phyloP scores from a whole-genome alignment of 139 green algal genomes.

The Chlorella ohadii region DNA sequence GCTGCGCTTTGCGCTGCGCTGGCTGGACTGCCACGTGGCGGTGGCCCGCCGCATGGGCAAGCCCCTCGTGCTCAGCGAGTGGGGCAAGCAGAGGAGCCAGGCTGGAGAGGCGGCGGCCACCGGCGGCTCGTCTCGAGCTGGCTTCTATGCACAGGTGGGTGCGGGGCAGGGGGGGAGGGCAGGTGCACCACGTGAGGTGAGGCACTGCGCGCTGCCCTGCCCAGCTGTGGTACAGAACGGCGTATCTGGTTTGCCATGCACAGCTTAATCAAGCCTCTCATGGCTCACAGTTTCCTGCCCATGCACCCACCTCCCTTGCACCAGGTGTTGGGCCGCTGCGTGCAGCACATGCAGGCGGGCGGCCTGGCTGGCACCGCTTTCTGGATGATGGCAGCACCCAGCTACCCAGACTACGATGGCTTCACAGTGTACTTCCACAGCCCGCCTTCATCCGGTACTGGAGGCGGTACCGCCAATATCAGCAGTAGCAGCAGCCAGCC shows the following conservation, averaged over 20 bases:
- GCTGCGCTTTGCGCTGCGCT: constrained; percentile 21
- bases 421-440: constrained; percentile 68
- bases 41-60: constrained; percentile 53
- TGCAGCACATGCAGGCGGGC: constrained; percentile 29
- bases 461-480: too few relatives aligned
- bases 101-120: neutral
- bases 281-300: too few relatives aligned
- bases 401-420: constrained; percentile 73
- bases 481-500: neutral
- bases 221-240: too few relatives aligned
- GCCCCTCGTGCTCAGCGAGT: constrained; percentile 69
- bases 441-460: neutral
- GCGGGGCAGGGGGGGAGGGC: neutral
- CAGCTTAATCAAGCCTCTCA: too few relatives aligned
- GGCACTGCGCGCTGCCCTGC: neutral
- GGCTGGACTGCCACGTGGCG: constrained; percentile 32
- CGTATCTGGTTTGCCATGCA: too few relatives aligned
- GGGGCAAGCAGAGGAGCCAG: constrained; percentile 51
- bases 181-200: neutral
- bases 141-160: constrained; percentile 4
- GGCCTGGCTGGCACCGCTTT: constrained; percentile 46
- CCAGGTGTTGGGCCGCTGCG: constrained; percentile 14
- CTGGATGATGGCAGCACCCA: constrained; percentile 59
- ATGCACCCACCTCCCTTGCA: neutral
- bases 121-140: neutral